Evolutionary conservation across 1,284 basidiomycete species (phyloP).

Genomic region (Ustilago shanxiensis): DNA sequence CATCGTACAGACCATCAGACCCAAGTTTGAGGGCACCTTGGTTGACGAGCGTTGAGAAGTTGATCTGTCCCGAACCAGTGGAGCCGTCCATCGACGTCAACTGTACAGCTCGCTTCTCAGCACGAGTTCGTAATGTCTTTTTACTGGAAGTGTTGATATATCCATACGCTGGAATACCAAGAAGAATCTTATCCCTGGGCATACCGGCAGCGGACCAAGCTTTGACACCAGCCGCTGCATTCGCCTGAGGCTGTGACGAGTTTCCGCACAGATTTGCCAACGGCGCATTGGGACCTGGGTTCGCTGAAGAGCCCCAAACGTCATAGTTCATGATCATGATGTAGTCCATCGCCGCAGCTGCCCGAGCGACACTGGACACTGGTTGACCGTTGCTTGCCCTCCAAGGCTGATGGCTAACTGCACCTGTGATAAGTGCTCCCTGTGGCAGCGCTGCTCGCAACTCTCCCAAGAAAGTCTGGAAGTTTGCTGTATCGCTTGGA

Average conservation of each 20-base stretch:
- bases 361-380: conserved; percentile 47
- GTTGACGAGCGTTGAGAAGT: conserved; percentile 47
- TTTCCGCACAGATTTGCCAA: conserved; percentile 63
- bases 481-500: conserved; percentile 53
- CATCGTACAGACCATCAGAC: conserved; percentile 38
- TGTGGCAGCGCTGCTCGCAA: conserved; percentile 72
- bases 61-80: conserved; percentile 54
- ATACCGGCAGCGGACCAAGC: conserved; percentile 61
- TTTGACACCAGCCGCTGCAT: conserved; percentile 58
- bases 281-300: conserved; percentile 62
- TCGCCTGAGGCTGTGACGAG: conserved; percentile 56
- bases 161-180: conserved; percentile 62
- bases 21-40: conserved; percentile 49
- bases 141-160: conserved; percentile 49
- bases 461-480: conserved; percentile 63
- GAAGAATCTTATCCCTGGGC: conserved; percentile 61
- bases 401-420: conserved; percentile 53
- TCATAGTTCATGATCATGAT: conserved; percentile 68
- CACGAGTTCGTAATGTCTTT: conserved; percentile 12
- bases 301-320: conserved; percentile 52
- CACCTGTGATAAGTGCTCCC: conserved; percentile 65
- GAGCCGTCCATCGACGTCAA: conserved; percentile 25
- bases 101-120: conserved; percentile 25
- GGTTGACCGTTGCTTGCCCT: conserved; percentile 43
- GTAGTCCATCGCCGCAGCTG: conserved; percentile 54